phyloP scores from a whole-genome alignment of 2,329 filamentous ascomycete genomes.

The Orbilia ellipsospora region DNA sequence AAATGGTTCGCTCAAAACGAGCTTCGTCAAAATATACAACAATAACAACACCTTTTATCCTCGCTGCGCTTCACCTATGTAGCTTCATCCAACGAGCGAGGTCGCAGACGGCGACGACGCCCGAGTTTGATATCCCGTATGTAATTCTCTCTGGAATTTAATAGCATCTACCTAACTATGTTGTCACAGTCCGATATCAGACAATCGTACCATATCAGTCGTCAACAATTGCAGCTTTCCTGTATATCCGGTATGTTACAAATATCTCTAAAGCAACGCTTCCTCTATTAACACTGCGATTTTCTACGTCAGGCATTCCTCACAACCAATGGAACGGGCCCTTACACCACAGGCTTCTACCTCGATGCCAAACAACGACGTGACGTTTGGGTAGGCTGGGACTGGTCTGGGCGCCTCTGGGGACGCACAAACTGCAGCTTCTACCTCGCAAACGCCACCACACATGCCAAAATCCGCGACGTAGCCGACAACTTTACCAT shows the following conservation, averaged over 20 bases:
- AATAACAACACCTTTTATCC: constrained; percentile 45
- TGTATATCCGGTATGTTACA: constrained; percentile 75
- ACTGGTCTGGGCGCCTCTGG: constrained; percentile 87
- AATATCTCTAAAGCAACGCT: neutral
- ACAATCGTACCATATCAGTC: constrained; percentile 72
- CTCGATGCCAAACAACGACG: constrained; percentile 70
- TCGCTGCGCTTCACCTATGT: neutral
- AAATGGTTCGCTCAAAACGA: constrained; percentile 20
- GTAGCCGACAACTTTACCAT: constrained; percentile 52
- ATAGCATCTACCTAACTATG: neutral
- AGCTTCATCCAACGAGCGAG: constrained; percentile 24
- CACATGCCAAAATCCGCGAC: constrained; percentile 36
- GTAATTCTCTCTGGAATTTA: neutral
- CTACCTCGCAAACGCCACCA: constrained; percentile 68
- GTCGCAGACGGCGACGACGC: constrained; percentile 34
- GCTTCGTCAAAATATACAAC: constrained; percentile 33
- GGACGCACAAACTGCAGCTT: constrained; percentile 86
- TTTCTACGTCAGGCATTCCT: constrained; percentile 63
- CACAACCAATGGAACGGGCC: constrained; percentile 77
- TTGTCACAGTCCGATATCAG: constrained; percentile 56
- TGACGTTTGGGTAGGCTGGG: constrained; percentile 73
- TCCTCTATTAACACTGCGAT: neutral
- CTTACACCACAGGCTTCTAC: constrained; percentile 75
- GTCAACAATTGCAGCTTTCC: constrained; percentile 77
- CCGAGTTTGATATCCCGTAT: constrained; percentile 45